Conservation (phyloP, 805 yeast species). For the Spathaspora sp. region DNA sequence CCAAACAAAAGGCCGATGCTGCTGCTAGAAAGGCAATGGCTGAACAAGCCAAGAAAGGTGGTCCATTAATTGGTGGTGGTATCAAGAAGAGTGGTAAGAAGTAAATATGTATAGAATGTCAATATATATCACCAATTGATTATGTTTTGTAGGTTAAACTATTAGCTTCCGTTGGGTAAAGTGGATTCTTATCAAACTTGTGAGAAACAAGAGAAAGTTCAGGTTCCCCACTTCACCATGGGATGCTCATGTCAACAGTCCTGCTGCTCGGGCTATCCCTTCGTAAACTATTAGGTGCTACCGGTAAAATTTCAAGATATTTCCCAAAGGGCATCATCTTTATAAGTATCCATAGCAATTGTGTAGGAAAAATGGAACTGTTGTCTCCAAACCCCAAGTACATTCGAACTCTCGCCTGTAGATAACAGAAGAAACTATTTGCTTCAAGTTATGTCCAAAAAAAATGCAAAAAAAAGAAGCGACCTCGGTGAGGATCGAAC, state of each 20-base stretch:
- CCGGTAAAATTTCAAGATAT: no score
- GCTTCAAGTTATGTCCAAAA: background rate
- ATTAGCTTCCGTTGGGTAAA: background rate
- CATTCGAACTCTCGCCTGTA: background rate
- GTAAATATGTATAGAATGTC: constrained; percentile 6
- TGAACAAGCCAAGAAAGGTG: constrained; percentile 81
- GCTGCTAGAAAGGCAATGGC: constrained; percentile 90
- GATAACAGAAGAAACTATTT: background rate
- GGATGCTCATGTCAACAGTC: no score
- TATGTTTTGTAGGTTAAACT: background rate
- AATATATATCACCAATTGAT: background rate
- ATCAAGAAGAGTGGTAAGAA: constrained; percentile 76
- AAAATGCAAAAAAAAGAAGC: constrained; percentile 11
- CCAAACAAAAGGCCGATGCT: constrained; percentile 92
- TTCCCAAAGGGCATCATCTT: no score
- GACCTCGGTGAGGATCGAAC: constrained; percentile 26
- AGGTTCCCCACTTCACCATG: no score
- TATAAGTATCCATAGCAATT: no score
- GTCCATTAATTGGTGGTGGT: constrained; percentile 91
- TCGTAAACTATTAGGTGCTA: no score
- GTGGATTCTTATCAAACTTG: background rate
- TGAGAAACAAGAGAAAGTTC: background rate
- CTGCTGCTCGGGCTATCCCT: no score
- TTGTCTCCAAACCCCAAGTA: no score
- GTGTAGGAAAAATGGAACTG: no score